These are phyloP conservation scores for Leccinum incarnatum DNA, from an alignment of 768 basidiomycete species.

Conservation along the genomic window DNA sequence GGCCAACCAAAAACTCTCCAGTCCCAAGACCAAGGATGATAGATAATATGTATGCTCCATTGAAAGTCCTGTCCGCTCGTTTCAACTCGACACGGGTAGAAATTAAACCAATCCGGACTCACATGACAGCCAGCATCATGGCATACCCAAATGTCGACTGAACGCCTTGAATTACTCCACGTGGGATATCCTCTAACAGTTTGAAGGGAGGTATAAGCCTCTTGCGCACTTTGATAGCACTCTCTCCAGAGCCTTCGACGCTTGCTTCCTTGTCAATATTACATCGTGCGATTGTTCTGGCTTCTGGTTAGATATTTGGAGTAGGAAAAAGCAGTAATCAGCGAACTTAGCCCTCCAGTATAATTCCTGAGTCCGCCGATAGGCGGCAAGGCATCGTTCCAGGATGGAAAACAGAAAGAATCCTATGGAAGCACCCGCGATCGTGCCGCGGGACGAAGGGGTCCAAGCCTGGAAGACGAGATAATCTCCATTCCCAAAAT, in stretches of 20 bases:
- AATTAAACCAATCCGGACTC: slow-evolving; percentile 22
- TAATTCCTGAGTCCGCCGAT: slow-evolving; percentile 48
- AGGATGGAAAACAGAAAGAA: slow-evolving; percentile 65
- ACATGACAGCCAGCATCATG: slow-evolving; percentile 86
- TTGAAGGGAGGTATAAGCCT: slow-evolving; percentile 58
- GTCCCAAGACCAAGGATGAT: slow-evolving; percentile 68
- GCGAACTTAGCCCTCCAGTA: slow-evolving; percentile 61
- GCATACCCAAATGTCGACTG: slow-evolving; percentile 63
- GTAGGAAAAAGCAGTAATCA: neutral
- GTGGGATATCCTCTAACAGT: slow-evolving; percentile 61
- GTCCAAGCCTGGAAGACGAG: slow-evolving; percentile 67
- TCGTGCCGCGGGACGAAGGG: slow-evolving; percentile 65
- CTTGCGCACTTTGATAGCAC: slow-evolving; percentile 10
- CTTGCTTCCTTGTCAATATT: slow-evolving; percentile 2
- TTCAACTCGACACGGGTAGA: slow-evolving; percentile 7
- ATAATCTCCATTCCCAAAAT: slow-evolving; percentile 62
- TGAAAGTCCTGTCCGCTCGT: slow-evolving; percentile 65
- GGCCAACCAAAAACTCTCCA: slow-evolving; percentile 73
- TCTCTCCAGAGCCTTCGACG: neutral
- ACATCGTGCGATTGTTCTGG: slow-evolving; percentile 11
- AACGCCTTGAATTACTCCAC: slow-evolving; percentile 62
- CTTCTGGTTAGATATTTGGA: neutral
- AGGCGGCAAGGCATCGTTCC: slow-evolving; percentile 66
- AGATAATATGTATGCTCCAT: slow-evolving; percentile 72
- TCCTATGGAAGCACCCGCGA: slow-evolving; percentile 73